A percentile compares a stretch with the other conserved stretches of the same genome.
Conservation (phyloP, 106 monocot species). For the Dendrobium catenatum region DNA sequence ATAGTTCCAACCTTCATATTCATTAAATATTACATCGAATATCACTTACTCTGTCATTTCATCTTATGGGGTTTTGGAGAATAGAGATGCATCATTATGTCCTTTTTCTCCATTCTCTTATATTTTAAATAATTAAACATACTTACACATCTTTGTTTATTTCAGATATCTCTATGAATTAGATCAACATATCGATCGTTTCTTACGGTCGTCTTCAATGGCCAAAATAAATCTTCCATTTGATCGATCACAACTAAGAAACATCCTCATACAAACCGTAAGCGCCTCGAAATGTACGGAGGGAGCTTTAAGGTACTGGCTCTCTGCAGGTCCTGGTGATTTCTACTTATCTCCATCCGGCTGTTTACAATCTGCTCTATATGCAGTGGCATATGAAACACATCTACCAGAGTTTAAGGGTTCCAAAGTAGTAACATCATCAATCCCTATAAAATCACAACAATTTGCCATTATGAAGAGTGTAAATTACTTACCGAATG, state of each 20-base stretch:
- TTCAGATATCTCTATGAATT: slow-evolving; percentile 79
- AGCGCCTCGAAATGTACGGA: slow-evolving; percentile 61
- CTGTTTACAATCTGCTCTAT: slow-evolving; percentile 57
- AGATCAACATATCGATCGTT: slow-evolving; percentile 84
- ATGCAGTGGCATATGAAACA: slow-evolving; percentile 51
- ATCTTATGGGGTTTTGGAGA: neutral
- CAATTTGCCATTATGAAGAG: slow-evolving; percentile 81
- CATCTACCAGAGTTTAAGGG: slow-evolving; percentile 25
- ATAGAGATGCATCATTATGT: neutral
- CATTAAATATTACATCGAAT: neutral
- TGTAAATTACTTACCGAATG: slow-evolving; percentile 90
- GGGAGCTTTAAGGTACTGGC: slow-evolving; percentile 81
- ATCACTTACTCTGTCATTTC: neutral
- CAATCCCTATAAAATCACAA: slow-evolving; percentile 74
- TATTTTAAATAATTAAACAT: neutral
- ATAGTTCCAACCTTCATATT: neutral
- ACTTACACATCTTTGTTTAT: neutral
- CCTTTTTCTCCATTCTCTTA: neutral
- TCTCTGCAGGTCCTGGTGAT: slow-evolving; percentile 84
- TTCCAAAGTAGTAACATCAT: slow-evolving; percentile 67
- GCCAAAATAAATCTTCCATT: slow-evolving; percentile 76
- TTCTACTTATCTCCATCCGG: slow-evolving; percentile 67
- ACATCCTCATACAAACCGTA: slow-evolving; percentile 68
- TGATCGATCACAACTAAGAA: slow-evolving; percentile 45
- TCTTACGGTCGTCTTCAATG: slow-evolving; percentile 69